Evolutionary conservation across 2,329 filamentous ascomycete species (phyloP), one percentile per base, ranked within the genome.

Genomic region (Microcyclosporella mali): DNA sequence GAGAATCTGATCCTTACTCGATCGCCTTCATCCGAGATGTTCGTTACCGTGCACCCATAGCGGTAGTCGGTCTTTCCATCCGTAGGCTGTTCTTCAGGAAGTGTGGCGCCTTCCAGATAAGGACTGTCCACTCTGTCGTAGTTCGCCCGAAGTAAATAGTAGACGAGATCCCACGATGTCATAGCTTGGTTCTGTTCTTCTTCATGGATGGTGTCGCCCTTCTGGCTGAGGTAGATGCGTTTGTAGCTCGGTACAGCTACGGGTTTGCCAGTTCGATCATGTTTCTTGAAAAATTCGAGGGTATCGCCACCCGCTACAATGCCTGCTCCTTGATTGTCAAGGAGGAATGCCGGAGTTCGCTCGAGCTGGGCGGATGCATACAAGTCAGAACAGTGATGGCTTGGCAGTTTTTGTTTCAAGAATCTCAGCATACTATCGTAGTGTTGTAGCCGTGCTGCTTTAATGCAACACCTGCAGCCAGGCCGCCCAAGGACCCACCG

Each of bases 291-390:
- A 49, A 70, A 69, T 11, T 60, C 64, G 12, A 68, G 62, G 0
- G 66, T 66, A 42, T 71, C 65, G 19, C 67, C 67, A 0, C 69
- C 68, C 2, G 69, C 68, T 0, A 71, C 68, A 21, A 73, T 70
- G 2, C 70, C 69, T 2, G 70, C 70, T 3, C 69, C 69, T 53
- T 72, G 69, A 46, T 71, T 66, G 41, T 71, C 68, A 2, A 72
- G 56, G n/a, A 72, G 50, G 35, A 55, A 54, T 4, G 56, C 58
- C 1, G 65, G 58, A 37, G 66, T 69, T 11, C 71, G 57, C 49
- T 72, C 69, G 2, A 72, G 59, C 25, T 49, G 41, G 2, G 38
- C 45, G 2, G 48, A 40, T 43, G 9, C 8, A 9, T n/a, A 32
- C n/a, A n/a, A 6, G 15, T 32, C 33, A 33, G 33, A 27, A 25